These are phyloP conservation scores for Sporothrix brasiliensis DNA, from an alignment of 2,329 filamentous ascomycete genomes.

Conservation along the genomic window DNA sequence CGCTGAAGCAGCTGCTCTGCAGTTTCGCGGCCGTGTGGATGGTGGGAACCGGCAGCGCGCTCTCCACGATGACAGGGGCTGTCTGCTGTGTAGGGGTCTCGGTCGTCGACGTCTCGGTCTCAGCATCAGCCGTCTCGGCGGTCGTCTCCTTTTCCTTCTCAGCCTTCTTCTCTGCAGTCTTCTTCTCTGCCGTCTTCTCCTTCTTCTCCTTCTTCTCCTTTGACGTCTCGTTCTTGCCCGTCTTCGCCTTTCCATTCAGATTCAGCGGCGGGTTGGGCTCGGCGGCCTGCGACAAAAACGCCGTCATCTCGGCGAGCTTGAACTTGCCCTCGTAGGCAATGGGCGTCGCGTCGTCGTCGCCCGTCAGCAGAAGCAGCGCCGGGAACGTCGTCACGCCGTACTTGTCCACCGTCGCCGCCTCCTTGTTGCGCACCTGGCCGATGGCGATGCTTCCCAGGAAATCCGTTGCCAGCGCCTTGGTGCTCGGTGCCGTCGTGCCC, in stretches of 20 bases:
- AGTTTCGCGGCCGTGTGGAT: slow-evolving; percentile 67
- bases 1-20: slow-evolving; percentile 69
- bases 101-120: slow-evolving; percentile 39
- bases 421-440: slow-evolving; percentile 82
- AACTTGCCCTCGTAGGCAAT: slow-evolving; percentile 79
- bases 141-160: slow-evolving; percentile 45
- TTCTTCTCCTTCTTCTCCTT: slow-evolving; percentile 44
- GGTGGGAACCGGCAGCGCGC: slow-evolving; percentile 65
- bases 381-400: slow-evolving; percentile 81
- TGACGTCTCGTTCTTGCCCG: slow-evolving; percentile 42
- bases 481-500: slow-evolving; percentile 63
- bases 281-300: slow-evolving; percentile 79
- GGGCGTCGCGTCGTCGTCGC: slow-evolving; percentile 67
- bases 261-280: slow-evolving; percentile 73
- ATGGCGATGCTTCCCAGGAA: slow-evolving; percentile 60
- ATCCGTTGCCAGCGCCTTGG: slow-evolving; percentile 66
- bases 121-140: slow-evolving; percentile 44
- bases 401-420: slow-evolving; percentile 68
- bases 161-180: slow-evolving; percentile 45
- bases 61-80: slow-evolving; percentile 53
- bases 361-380: slow-evolving; percentile 76
- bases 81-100: slow-evolving; percentile 49
- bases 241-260: slow-evolving; percentile 45
- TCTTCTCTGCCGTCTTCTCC: slow-evolving; percentile 33
- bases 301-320: slow-evolving; percentile 78